Percentiles rank a stretch among this genome's conserved stretches.
These are phyloP conservation scores for Metarhizium guizhouense DNA, from an alignment of 2,329 filamentous ascomycete genomes.

Conservation along the genomic window DNA sequence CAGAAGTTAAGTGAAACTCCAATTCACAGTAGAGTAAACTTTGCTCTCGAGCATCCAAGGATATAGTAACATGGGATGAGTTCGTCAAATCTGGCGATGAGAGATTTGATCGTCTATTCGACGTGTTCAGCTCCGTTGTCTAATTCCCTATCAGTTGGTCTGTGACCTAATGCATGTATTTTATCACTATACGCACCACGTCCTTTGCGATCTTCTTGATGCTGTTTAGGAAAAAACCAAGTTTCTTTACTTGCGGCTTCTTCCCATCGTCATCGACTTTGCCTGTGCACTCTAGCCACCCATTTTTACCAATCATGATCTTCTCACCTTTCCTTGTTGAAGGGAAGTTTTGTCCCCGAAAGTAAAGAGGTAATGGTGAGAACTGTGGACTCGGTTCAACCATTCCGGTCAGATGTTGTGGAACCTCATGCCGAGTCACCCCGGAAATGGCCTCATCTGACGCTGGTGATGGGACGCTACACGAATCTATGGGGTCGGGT, in stretches of 20 bases:
- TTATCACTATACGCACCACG: constrained; percentile 30
- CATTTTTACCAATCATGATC: constrained; percentile 44
- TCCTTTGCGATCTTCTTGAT: constrained; percentile 46
- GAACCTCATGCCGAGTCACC: background rate
- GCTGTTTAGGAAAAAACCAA: constrained; percentile 34
- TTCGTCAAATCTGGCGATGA: background rate
- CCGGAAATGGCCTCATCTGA: background rate
- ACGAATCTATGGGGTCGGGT: constrained; percentile 10
- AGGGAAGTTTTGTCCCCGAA: constrained; percentile 29
- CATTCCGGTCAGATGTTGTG: background rate
- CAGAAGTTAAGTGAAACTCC: constrained; percentile 43
- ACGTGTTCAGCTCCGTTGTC: constrained; percentile 26
- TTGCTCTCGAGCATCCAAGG: constrained; percentile 46
- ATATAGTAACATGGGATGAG: constrained; percentile 32
- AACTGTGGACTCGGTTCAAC: constrained; percentile 20
- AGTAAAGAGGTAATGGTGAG: constrained; percentile 34
- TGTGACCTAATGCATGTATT: background rate
- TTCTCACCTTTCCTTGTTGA: constrained; percentile 35
- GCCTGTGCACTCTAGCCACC: constrained; percentile 44
- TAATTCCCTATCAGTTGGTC: constrained; percentile 6
- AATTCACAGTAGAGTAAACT: constrained; percentile 51
- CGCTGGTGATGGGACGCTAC: background rate
- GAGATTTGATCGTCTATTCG: constrained; percentile 1
- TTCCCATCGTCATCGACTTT: constrained; percentile 12
- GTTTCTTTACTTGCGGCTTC: constrained; percentile 27